A percentile compares a stretch with the other conserved stretches of the same genome.
Evolutionary conservation across 805 yeast genomes (phyloP).

Genomic region (Metschnikowia corniflorae): DNA sequence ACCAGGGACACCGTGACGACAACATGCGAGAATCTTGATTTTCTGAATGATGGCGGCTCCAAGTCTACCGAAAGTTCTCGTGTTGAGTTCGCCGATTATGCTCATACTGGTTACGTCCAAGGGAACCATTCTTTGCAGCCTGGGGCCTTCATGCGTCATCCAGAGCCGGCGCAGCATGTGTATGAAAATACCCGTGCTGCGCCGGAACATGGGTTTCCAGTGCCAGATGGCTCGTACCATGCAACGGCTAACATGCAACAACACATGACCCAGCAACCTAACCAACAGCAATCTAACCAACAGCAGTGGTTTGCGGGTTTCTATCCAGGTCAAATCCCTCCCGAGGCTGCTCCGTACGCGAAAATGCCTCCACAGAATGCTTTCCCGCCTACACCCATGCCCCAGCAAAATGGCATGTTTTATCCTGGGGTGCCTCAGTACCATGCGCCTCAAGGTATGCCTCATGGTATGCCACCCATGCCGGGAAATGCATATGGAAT

Average conservation of each 20-base stretch:
- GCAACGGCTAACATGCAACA: background rate
- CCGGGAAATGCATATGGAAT: conserved; percentile 1
- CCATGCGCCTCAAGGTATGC: background rate
- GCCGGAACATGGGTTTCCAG: background rate
- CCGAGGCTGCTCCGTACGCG: background rate
- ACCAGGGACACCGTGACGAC: conserved; percentile 6
- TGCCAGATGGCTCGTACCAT: background rate
- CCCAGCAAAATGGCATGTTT: conserved; percentile 3
- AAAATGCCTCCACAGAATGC: conserved; percentile 1
- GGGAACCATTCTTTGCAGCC: conserved; percentile 1
- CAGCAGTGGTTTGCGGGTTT: conserved; percentile 7
- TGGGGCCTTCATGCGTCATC: background rate
- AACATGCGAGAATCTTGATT: conserved; percentile 4
- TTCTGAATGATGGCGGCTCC: conserved; percentile 4
- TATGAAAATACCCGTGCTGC: background rate
- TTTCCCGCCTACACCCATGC: conserved; percentile 1
- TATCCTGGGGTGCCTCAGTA: conserved; percentile 5
- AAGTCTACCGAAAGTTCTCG: conserved; percentile 10
- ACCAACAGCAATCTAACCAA: background rate
- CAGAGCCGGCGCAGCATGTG: background rate
- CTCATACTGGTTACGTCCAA: background rate
- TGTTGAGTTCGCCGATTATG: conserved; percentile 1
- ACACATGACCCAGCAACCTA: conserved; percentile 2
- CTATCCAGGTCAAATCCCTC: background rate
- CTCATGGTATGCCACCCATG: conserved; percentile 2